Percentiles rank a stretch among this genome's conserved stretches.
Evolutionary conservation across 2,329 filamentous ascomycete genomes (phyloP).

Genomic region (Aureobasidium sp.): DNA sequence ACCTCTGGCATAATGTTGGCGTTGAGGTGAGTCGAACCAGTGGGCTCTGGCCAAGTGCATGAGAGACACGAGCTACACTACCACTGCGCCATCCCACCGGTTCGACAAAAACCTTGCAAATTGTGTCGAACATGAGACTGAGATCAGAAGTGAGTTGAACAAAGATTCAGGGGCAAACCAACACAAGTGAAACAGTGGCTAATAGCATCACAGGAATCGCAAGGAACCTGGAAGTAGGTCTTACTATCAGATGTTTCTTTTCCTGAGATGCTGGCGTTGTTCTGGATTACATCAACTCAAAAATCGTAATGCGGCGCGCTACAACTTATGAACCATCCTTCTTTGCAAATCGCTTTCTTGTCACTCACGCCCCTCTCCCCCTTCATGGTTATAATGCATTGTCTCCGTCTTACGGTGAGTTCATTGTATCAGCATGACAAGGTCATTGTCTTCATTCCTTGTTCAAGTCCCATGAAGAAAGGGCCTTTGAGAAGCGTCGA

Average conservation of each 20-base stretch:
- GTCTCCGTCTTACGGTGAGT: background rate
- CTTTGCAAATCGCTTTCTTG: background rate
- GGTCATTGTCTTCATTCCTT: background rate
- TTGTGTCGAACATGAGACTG: background rate
- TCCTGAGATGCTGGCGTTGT: no score
- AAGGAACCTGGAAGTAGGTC: no score
- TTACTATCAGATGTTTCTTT: no score
- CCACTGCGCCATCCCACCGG: background rate
- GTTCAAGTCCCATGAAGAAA: background rate
- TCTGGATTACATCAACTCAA: no score
- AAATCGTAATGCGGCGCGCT: background rate
- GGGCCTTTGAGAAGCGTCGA: background rate
- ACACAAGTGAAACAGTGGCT: no score
- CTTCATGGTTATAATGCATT: background rate
- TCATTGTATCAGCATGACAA: background rate
- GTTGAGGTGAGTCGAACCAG: background rate
- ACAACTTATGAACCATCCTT: background rate
- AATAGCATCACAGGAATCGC: no score
- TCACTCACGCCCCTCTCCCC: background rate
- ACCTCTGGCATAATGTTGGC: background rate
- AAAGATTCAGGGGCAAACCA: background rate
- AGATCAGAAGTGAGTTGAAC: background rate
- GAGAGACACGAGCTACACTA: background rate
- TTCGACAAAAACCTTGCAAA: background rate
- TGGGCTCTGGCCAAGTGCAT: background rate